Evolutionary conservation across 805 yeast genomes (phyloP), one percentile per base, ranked within the genome.

Genomic region (Wickerhamomyces subpelliculosus): DNA sequence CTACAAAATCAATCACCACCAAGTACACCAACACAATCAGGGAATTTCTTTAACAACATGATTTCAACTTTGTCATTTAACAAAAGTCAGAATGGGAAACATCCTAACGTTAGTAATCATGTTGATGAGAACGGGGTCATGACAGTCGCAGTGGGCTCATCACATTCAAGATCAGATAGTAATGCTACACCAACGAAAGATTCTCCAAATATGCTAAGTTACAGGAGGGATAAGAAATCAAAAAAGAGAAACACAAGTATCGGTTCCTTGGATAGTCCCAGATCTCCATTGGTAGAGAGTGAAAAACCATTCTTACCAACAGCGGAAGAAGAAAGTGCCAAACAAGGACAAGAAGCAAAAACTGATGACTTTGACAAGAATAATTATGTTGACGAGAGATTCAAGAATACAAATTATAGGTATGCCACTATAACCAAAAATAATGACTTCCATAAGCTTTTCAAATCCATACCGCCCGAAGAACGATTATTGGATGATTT

Each of bases 401-500:
- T 64, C 49, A 60, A 70, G 25, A 77, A 71, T 42, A 76, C 90
- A 0, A 66, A 61, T 12, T 80, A 75, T 52, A 67, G 79, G 37
- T 84, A 69, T 52, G 87, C 96, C 1, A 64, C 79, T 2, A 67
- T 68, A 38, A 70, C 70, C 35, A 65, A 94, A 38, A 72, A 88
- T 52, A 64, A 69, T 5, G 95, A 85, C 27, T 93, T 87, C 57
- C 97, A 88, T 60, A 71, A 67, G 28, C 48, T 81, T 3, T 93
- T 90, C 65, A 69, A 77, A 39, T 68, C 78, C 8, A 64, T 87
- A 2, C 84, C 89, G 2, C 62, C 63, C 19, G 72, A 76, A 33
- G 97, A 90, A 51, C 65, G 81, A 36, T 62, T 90, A 13, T 57
- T 90, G 26, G 96, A 87, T 52, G 97, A 88, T 50, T 89, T 83